Conservation (phyloP, 129 eudicot genomes). For the Rutidosis leptorrhynchoides region DNA sequence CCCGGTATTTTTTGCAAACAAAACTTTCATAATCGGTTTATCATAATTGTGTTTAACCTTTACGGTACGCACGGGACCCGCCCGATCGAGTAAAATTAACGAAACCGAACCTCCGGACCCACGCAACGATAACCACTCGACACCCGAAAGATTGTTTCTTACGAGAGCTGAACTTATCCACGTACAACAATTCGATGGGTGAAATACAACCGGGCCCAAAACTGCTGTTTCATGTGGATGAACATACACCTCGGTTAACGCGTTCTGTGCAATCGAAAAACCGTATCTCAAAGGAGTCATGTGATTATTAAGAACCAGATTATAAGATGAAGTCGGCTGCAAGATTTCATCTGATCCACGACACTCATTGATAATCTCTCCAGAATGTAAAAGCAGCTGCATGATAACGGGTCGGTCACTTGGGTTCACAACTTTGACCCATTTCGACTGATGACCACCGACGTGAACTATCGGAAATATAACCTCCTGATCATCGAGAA, state of each 20-base stretch:
- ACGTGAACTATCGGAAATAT: conserved; percentile 57
- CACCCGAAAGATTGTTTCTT: conserved; percentile 89
- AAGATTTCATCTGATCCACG: conserved; percentile 34
- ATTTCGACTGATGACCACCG: conserved; percentile 49
- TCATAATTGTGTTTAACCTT: conserved; percentile 44
- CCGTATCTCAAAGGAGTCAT: conserved; percentile 56
- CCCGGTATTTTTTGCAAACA: conserved; percentile 63
- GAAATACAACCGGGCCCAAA: conserved; percentile 77
- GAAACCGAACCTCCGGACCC: conserved; percentile 81
- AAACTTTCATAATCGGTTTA: conserved; percentile 43
- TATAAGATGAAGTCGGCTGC: conserved; percentile 48
- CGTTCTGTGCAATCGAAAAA: conserved; percentile 56
- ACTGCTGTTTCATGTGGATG: conserved; percentile 61
- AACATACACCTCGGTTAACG: conserved; percentile 65
- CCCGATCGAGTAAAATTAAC: conserved; percentile 53
- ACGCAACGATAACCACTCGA: conserved; percentile 71
- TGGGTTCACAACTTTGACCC: conserved; percentile 68
- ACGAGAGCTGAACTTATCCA: conserved; percentile 84
- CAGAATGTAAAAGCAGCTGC: conserved; percentile 80
- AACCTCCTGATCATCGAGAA: conserved; percentile 53
- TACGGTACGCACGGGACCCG: conserved; percentile 46
- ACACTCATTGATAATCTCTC: conserved; percentile 65
- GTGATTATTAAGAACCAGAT: conserved; percentile 38
- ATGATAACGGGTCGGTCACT: conserved; percentile 60
- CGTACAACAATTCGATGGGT: conserved; percentile 64